Evolutionary conservation across 73 alveolate species (phyloP).

Genomic region (Symbiodinium natans): DNA sequence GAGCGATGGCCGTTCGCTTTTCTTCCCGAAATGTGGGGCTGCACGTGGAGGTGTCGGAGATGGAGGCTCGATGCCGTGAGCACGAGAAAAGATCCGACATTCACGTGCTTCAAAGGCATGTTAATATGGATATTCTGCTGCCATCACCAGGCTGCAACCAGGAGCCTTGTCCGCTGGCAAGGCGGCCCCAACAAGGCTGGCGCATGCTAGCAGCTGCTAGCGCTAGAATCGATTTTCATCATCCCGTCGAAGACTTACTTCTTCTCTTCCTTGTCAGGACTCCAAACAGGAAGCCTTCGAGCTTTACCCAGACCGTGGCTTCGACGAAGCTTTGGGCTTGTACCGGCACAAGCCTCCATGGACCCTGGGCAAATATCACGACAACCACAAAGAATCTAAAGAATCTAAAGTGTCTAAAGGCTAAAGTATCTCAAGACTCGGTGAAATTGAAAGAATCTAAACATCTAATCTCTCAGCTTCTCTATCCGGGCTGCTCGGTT

Average conservation of each 20-base stretch:
- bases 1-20: background rate
- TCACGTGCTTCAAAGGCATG: too few relatives aligned
- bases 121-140: too few relatives aligned
- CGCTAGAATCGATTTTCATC: background rate
- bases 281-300: background rate
- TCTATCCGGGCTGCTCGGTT: too few relatives aligned
- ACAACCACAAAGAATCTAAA: too few relatives aligned
- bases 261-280: too few relatives aligned
- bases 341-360: slow-evolving; percentile 74
- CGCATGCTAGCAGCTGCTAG: background rate
- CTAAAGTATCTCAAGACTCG: too few relatives aligned
- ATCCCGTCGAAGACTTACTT: background rate
- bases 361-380: too few relatives aligned
- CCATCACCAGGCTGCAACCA: background rate
- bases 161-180: background rate
- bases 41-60: background rate
- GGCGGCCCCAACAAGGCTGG: background rate
- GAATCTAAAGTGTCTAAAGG: too few relatives aligned
- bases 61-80: background rate
- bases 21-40: background rate
- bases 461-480: too few relatives aligned
- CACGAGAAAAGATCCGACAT: too few relatives aligned
- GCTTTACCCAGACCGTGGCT: background rate
- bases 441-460: too few relatives aligned
- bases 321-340: background rate